These are phyloP conservation scores for Striga hermonthica DNA, from an alignment of 305 asterid genomes.

Conservation along the genomic window DNA sequence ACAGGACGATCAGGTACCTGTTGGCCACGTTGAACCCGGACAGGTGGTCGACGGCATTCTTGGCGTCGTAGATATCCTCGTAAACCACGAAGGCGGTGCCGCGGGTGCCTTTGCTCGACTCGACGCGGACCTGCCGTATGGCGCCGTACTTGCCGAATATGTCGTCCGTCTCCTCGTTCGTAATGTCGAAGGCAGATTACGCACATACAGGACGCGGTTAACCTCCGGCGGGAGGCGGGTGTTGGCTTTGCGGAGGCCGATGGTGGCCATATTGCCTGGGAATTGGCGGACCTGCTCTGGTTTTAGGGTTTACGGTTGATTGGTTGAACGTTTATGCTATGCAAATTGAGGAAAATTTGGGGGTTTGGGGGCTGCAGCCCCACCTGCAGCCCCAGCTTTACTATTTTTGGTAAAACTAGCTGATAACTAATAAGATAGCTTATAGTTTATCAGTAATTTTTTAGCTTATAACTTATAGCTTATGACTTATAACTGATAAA, in stretches of 20 bases:
- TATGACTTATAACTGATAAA: too few relatives aligned
- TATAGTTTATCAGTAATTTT: too few relatives aligned
- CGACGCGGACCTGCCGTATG: slow-evolving; percentile 83
- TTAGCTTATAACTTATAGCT: too few relatives aligned
- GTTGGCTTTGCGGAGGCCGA: slow-evolving; percentile 68
- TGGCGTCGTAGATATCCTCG: slow-evolving; percentile 96
- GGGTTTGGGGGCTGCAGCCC: too few relatives aligned
- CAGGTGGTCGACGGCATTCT: slow-evolving; percentile 89
- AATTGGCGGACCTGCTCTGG: background rate
- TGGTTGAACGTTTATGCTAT: too few relatives aligned
- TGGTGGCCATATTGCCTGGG: slow-evolving; percentile 22
- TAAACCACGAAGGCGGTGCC: slow-evolving; percentile 95
- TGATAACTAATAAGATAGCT: too few relatives aligned
- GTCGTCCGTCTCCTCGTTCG: slow-evolving; percentile 98
- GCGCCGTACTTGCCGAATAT: slow-evolving; percentile 96
- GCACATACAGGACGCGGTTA: slow-evolving; percentile 79
- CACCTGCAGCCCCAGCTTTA: too few relatives aligned
- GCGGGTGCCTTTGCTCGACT: slow-evolving; percentile 89
- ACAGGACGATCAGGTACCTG: slow-evolving; percentile 77
- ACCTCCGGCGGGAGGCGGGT: slow-evolving; percentile 98
- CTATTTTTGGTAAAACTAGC: too few relatives aligned
- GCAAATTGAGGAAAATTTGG: too few relatives aligned
- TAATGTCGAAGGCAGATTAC: slow-evolving; percentile 90
- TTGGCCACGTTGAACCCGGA: slow-evolving; percentile 96
- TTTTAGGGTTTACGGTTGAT: slow-evolving; percentile 1